These are phyloP conservation scores for Psidium friedrichsthalianum DNA, from an alignment of 345 rosid species.

Conservation along the genomic window DNA sequence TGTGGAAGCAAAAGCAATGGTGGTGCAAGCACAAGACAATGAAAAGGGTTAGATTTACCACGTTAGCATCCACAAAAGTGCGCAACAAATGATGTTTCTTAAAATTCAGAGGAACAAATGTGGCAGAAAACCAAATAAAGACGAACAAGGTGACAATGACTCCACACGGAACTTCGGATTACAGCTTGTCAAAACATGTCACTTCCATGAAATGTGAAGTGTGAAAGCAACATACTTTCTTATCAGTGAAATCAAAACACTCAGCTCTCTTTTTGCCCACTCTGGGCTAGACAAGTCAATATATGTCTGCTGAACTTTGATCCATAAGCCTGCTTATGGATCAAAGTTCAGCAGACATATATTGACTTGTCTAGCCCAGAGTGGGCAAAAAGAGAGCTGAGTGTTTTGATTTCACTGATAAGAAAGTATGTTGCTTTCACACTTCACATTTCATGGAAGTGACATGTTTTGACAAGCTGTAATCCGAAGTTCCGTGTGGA, in stretches of 20 bases:
- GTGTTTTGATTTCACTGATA: background rate
- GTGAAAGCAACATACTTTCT: background rate
- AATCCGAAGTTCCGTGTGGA: background rate
- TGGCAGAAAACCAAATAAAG: background rate
- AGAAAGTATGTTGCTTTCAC: background rate
- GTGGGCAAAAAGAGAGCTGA: background rate
- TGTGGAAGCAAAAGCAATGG: background rate
- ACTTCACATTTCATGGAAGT: background rate
- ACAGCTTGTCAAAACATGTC: background rate
- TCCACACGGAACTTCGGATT: background rate
- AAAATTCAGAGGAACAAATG: background rate
- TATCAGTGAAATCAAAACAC: background rate
- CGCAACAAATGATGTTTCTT: background rate
- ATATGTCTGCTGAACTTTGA: background rate
- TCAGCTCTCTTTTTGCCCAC: background rate
- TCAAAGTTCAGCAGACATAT: background rate
- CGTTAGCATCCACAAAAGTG: background rate
- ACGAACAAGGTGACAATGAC: background rate
- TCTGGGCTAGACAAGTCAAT: background rate
- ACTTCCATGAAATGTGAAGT: background rate
- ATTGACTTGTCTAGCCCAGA: background rate
- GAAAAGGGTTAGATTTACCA: background rate
- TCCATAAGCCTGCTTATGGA: too few relatives aligned
- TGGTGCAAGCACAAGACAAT: background rate
- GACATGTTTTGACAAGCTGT: background rate